A percentile compares a stretch with the other conserved stretches of the same genome.
Conservation (phyloP, 768 basidiomycete genomes). For the Boletus insuetus region DNA sequence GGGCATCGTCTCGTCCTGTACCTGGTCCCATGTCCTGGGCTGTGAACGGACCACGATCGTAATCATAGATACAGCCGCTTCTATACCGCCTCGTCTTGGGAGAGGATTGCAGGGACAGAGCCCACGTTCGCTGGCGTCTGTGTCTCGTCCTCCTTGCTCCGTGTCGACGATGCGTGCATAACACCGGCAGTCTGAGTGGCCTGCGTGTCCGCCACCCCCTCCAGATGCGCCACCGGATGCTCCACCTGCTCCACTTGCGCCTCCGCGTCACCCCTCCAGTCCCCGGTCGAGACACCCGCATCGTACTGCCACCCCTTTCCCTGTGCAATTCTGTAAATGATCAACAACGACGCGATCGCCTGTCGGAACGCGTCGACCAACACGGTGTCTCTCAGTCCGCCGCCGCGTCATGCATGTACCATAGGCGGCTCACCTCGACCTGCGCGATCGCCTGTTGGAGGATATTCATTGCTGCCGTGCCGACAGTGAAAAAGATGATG, state of each 20-base stretch:
- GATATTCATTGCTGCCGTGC: not conserved
- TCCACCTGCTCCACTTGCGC: not conserved
- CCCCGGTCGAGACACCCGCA: constrained; percentile 3
- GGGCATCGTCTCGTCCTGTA: not conserved
- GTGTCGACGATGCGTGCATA: not conserved
- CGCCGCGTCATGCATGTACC: not conserved
- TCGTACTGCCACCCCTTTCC: constrained; percentile 15
- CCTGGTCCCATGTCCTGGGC: not conserved
- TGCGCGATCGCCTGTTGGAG: constrained; percentile 21
- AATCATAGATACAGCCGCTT: not conserved
- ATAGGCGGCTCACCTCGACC: constrained; percentile 10
- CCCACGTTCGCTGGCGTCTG: not conserved
- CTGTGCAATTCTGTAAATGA: constrained; percentile 20
- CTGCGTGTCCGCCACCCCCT: not conserved
- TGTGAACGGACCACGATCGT: not conserved
- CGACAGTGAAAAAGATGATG: constrained; percentile 7
- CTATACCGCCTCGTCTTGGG: not conserved
- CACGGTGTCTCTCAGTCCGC: not conserved
- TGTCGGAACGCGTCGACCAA: not conserved
- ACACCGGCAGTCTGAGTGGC: not conserved
- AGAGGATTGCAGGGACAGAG: not conserved
- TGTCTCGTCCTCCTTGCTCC: constrained; percentile 1
- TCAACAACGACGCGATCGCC: constrained; percentile 17
- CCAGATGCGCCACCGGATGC: not conserved
- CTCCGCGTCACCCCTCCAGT: constrained; percentile 15